These are phyloP conservation scores for Penicillium occitanis DNA, from an alignment of 2,329 filamentous ascomycete species.

Conservation along the genomic window DNA sequence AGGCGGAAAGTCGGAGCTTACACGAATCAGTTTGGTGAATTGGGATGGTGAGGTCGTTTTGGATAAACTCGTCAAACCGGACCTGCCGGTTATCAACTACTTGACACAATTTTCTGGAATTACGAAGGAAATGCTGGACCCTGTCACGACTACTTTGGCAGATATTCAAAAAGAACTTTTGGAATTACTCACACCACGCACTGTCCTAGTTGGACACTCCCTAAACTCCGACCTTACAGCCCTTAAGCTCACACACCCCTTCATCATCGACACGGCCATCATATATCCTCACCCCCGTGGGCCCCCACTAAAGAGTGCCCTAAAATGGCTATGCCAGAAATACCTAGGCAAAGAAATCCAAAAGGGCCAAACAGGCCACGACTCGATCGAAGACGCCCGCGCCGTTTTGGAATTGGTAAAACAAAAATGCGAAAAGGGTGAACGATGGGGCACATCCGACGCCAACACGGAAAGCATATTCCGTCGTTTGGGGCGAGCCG, in stretches of 20 bases:
- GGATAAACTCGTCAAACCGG: slow-evolving; percentile 89
- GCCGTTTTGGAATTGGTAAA: slow-evolving; percentile 92
- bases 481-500: slow-evolving; percentile 67
- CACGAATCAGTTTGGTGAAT: slow-evolving; percentile 79
- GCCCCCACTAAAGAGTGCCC: slow-evolving; percentile 80
- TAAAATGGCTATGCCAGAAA: slow-evolving; percentile 86
- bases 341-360: slow-evolving; percentile 87
- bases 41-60: slow-evolving; percentile 83
- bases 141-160: slow-evolving; percentile 75
- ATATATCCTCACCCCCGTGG: slow-evolving; percentile 89
- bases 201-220: slow-evolving; percentile 50
- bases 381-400: slow-evolving; percentile 88
- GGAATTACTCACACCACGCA: slow-evolving; percentile 58
- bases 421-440: slow-evolving; percentile 92
- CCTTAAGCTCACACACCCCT: slow-evolving; percentile 83
- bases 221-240: slow-evolving; percentile 65
- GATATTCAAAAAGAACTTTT: slow-evolving; percentile 82
- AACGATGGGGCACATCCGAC: slow-evolving; percentile 78
- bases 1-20: slow-evolving; percentile 75
- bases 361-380: slow-evolving; percentile 74
- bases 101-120: slow-evolving; percentile 91
- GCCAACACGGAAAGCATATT: slow-evolving; percentile 84
- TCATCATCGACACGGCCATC: slow-evolving; percentile 87
- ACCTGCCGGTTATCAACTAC: slow-evolving; percentile 86
- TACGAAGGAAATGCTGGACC: slow-evolving; percentile 76